phyloP scores from a whole-genome alignment of 1,139 yeast genomes.

The Debaryomyces sp. region DNA sequence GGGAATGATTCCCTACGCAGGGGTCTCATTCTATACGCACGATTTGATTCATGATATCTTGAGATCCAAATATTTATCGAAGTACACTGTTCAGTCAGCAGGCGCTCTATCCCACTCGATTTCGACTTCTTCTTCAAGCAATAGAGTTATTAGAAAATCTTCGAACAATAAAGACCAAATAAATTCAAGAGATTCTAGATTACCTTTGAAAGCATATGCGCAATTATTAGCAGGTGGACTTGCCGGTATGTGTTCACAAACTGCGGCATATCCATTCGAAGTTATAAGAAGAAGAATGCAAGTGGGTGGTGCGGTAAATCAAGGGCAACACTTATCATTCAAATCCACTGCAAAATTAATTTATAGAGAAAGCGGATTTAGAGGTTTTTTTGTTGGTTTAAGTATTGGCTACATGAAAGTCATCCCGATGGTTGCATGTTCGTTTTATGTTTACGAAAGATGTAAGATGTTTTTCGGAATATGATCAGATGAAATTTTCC shows the following conservation, averaged over 20 bases:
- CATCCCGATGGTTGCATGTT: conserved; percentile 96
- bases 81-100: conserved; percentile 53
- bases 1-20: conserved; percentile 98
- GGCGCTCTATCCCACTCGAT: not conserved
- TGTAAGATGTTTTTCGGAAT: conserved; percentile 71
- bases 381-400: conserved; percentile 91
- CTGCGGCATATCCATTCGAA: conserved; percentile 97
- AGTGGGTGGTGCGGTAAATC: conserved; percentile 80
- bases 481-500: conserved; percentile 17
- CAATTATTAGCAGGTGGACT: conserved; percentile 92
- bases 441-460: conserved; percentile 92
- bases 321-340: conserved; percentile 61
- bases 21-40: conserved; percentile 94
- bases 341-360: conserved; percentile 58
- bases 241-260: conserved; percentile 93
- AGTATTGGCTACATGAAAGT: conserved; percentile 95
- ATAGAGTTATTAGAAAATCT: conserved; percentile 20
- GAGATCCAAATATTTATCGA: conserved; percentile 55
- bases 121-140: conserved; percentile 9
- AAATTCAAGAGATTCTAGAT: conserved; percentile 53
- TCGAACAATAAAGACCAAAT: conserved; percentile 24
- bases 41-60: conserved; percentile 87
- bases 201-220: conserved; percentile 85
- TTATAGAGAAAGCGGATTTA: conserved; percentile 69
- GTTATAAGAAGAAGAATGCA: conserved; percentile 95